A percentile compares a stretch with the other conserved stretches of the same genome.
Evolutionary conservation across 768 basidiomycete species (phyloP).

Genomic region (Amanita rimosa): DNA sequence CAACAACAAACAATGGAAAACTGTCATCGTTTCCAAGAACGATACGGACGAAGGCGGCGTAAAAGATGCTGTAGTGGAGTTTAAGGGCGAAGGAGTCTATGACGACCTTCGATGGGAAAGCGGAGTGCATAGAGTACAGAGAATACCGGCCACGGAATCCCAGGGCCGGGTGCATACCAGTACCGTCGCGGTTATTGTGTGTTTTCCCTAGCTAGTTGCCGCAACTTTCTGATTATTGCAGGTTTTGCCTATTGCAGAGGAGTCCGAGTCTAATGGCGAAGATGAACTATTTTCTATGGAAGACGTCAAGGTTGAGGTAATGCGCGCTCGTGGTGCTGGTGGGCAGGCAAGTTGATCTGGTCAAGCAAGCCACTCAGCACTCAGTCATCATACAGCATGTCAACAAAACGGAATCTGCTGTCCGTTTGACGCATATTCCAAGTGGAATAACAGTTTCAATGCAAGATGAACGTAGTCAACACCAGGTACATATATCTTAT

Average conservation of each 20-base stretch:
- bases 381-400: conserved; percentile 55
- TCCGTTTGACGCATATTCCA: conserved; percentile 86
- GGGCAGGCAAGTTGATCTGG: conserved; percentile 55
- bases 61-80: conserved; percentile 70
- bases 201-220: conserved; percentile 15
- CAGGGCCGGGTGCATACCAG: conserved; percentile 88
- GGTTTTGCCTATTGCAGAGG: conserved; percentile 77
- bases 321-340: conserved; percentile 94
- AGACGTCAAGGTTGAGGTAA: conserved; percentile 86
- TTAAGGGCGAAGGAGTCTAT: conserved; percentile 70
- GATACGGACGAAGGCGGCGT: conserved; percentile 52
- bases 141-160: conserved; percentile 86
- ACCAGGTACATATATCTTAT: conserved; percentile 46
- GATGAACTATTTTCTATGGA: conserved; percentile 72
- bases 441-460: conserved; percentile 93
- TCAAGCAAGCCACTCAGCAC: conserved; percentile 1
- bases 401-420: conserved; percentile 97
- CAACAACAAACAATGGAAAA: conserved; percentile 48
- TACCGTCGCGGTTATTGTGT: conserved; percentile 76
- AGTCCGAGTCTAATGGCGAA: conserved; percentile 36
- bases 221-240: conserved; percentile 17
- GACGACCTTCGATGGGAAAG: conserved; percentile 82
- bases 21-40: conserved; percentile 45
- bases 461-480: conserved; percentile 96
- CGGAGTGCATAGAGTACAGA: conserved; percentile 91